Conservation (phyloP, 1,139 yeast species). For the Hansenula lynferdii region DNA sequence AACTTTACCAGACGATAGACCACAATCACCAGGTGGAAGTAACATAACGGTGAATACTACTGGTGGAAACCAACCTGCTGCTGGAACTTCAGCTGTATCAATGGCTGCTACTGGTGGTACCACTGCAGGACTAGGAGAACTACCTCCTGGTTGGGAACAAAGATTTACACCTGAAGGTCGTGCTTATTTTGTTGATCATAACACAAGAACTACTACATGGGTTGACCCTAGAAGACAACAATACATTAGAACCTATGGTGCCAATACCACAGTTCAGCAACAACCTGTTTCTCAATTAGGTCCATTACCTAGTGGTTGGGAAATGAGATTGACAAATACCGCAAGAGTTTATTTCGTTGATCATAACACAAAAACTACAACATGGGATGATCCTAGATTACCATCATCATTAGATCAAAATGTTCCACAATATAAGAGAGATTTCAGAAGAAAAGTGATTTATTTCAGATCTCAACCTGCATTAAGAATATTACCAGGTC, state of each 20-base stretch:
- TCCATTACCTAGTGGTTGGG: constrained; percentile 99
- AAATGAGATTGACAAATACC: constrained; percentile 97
- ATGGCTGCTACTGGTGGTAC: constrained; percentile 91
- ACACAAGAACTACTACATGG: constrained; percentile 99
- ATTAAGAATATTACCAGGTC: constrained; percentile 93
- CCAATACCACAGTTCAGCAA: constrained; percentile 83
- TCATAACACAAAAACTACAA: constrained; percentile 97
- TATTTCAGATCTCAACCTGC: constrained; percentile 99
- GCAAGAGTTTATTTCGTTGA: constrained; percentile 98
- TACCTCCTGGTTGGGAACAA: constrained; percentile 99
- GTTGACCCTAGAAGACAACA: constrained; percentile 99
- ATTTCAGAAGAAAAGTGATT: constrained; percentile 93
- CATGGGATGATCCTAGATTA: constrained; percentile 99
- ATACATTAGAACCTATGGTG: constrained; percentile 92
- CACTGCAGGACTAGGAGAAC: constrained; percentile 92
- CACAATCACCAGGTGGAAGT: constrained; percentile 34
- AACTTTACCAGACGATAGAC: constrained; percentile 77
- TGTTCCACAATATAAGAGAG: constrained; percentile 99
- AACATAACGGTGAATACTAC: constrained; percentile 31
- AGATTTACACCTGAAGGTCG: constrained; percentile 97
- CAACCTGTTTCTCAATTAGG: constrained; percentile 99
- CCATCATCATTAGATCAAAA: constrained; percentile 97
- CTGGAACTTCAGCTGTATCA: constrained; percentile 70
- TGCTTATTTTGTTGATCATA: constrained; percentile 97
- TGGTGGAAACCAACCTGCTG: constrained; percentile 43